Evolutionary conservation across 2,329 filamentous ascomycete genomes (phyloP), one percentile per base, ranked within the genome.

Genomic region (Paecilomyces niveus): DNA sequence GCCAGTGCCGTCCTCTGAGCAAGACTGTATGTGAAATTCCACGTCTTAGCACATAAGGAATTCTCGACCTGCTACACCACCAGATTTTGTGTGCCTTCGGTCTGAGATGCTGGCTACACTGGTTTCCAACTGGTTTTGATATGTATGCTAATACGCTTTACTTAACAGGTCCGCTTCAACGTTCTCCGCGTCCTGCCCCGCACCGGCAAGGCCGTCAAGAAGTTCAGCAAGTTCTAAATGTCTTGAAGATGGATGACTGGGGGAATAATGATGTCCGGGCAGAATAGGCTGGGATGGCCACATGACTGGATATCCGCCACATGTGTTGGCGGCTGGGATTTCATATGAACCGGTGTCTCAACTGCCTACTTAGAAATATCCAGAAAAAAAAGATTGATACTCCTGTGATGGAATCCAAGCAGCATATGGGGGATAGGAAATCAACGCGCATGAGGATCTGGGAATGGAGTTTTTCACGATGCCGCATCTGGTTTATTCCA

Each of bases 1-100:
- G 94, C 83, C 94, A 99, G 86, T 99, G 94, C 90, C 86, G 94
- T 81, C 94, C 94, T 76, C 86, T 99, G 75, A 92, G 88, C 90
- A 99, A 99, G 90, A 99, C 94, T 80, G 95, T 99, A 90, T 71
- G 90, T 89, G 70, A 10, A 61, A 60, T 57, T 53, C 21, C 51
- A 59, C 39, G 10, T 31, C 15, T 54, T 11, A 1, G n/a, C 5
- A 54, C 53, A 45, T 45, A 13, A n/a, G 39, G 39, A n/a, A 21
- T 3, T 21, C 39, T n/a, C n/a, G n/a, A 6, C 8, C 9, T 45
- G 6, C n/a, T 45, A 9, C 2, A 18, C n/a, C n/a, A 35, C 3
- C 8, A 3, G n/a, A 53, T 3, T 53, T 32, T 18, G 3, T 18
- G 3, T 32, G 21, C 51, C 3, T 10, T 21, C 6, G 21, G 29